Percentiles rank a stretch among this genome's conserved stretches.
These are phyloP conservation scores for Fusarium goolgardi DNA, from an alignment of 2,329 filamentous ascomycete genomes.

Conservation along the genomic window DNA sequence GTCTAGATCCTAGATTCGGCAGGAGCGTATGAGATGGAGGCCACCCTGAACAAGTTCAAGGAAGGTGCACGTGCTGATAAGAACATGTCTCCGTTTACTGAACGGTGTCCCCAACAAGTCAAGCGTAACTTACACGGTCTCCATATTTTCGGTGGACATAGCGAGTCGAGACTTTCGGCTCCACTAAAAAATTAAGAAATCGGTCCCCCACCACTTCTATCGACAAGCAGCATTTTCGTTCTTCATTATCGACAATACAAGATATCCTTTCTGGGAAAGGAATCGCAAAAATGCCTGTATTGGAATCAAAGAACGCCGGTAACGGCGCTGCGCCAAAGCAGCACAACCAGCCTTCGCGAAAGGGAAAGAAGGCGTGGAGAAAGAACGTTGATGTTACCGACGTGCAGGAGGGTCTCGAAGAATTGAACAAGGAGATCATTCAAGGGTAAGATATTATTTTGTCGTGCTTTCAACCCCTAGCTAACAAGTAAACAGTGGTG, in stretches of 20 bases:
- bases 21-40: constrained; percentile 46
- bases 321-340: constrained; percentile 76
- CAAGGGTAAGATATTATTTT: constrained; percentile 71
- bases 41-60: constrained; percentile 36
- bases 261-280: constrained; percentile 22
- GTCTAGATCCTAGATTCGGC: constrained; percentile 44
- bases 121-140: background rate
- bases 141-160: constrained; percentile 21
- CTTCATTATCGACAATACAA: constrained; percentile 26
- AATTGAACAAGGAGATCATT: constrained; percentile 89
- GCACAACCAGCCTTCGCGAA: constrained; percentile 88
- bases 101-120: constrained; percentile 19
- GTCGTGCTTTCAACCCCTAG: background rate
- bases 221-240: constrained; percentile 37
- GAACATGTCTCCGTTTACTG: constrained; percentile 15
- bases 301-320: constrained; percentile 59
- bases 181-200: constrained; percentile 49
- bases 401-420: constrained; percentile 83
- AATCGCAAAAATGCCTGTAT: constrained; percentile 63
- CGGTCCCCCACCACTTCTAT: constrained; percentile 45
- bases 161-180: constrained; percentile 22
- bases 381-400: constrained; percentile 97
- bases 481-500: constrained; percentile 69
- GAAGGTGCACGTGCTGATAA: constrained; percentile 46
- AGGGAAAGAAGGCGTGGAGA: constrained; percentile 98